Base-by-base conservation (phyloP, 208 protist species). In the Trypanosomatidae sp. region DNA sequence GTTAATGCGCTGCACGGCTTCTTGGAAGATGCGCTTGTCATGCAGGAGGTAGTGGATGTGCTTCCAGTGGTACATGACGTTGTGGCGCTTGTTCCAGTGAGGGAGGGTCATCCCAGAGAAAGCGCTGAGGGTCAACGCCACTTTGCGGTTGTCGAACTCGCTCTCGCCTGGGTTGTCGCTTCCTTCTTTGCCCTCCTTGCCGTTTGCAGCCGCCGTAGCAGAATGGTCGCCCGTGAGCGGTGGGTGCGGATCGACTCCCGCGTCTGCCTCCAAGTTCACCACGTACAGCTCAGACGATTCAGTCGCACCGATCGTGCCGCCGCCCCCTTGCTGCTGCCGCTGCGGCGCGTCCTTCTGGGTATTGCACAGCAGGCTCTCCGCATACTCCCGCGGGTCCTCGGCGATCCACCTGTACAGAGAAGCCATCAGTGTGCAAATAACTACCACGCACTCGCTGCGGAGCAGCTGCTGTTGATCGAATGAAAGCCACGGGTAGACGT, bases 1-100 rank as follows among this genome's bases (percentile, higher is more conserved):
- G 75, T 92, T 90, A 62, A 92, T 80, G 50, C 87, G 67, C 64
- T 81, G 78, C 60, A 88, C 62, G 13, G 88, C 90, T 41, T 86
- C 81, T 49, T 88, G 83, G 46, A 78, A 69, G 39, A 94, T 90
- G 77, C 82, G 82, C 70, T 95, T 94, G 81, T 94, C 86, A 59
- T 94, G 90, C 46, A 92, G 75, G 17, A 91, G 80, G 64, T 80
- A 87, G 67, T 96, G 92, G 44, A 96, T 77, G 72, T 96, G 92
- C 78, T 95, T 94, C 90, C 92, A 96, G 80, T 96, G 92, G 76
- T 93, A 96, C 52, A 73, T 65, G 62, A 93, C 83, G 49, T 72
- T 78, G 52, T 52, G 62, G 22, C 77, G 1, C 53, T 75, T 83
- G 59, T 77, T 71, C 66, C 76, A 82, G 39, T 76, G 66, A 43